Base-by-base conservation (phyloP, 164 flowering plant genomes). In the Piper betle region DNA sequence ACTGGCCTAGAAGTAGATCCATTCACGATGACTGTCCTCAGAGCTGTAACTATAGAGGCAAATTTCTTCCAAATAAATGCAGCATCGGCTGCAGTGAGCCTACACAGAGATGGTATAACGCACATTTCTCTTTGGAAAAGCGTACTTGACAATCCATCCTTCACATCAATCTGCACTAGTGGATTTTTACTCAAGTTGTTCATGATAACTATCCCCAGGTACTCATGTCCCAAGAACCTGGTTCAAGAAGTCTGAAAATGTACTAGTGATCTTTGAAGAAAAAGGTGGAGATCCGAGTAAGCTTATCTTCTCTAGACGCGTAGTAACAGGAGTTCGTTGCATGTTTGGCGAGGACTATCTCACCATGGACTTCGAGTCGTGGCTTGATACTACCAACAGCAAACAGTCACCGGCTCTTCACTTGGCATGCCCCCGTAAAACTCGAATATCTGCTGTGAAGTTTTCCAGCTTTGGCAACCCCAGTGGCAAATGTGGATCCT, bases 211-310 rank as follows among this genome's bases (percentile, higher is more conserved):
- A 43, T 50, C 74, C 25, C 55, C 19, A 91, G 98, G 99, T 94
- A 94, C 75, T n/a, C 99, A 94, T 69, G 81, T 85, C 70, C 99
- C 99, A 33, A 75, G 97, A 39, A 91, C 97, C 66, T 94, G 99
- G 99, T 94, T 94, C 81, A 80, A 80, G 77, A 83, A 91, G 61
- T 77, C 96, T 41, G 96, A 85, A 62, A 94, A 94, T 57, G 61
- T 79, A 53, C 74, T 94, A 66, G 97, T 91, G 64, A 78, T 94
- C 41, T 88, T 94, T 61, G 99, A 94, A 73, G 99, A 94, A 78
- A 81, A 69, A 75, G 99, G 99, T 61, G 97, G 96, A 59, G 90
- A 94, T 72, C 99, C 99, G 54, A 74, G 80, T 19, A 70, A 80
- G 57, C 79, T 91, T 56, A 72, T 57, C 37, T 83, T 94, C 66